Evolutionary conservation across 2,329 filamentous ascomycete species (phyloP).

Genomic region (Aaosphaeria arxii): DNA sequence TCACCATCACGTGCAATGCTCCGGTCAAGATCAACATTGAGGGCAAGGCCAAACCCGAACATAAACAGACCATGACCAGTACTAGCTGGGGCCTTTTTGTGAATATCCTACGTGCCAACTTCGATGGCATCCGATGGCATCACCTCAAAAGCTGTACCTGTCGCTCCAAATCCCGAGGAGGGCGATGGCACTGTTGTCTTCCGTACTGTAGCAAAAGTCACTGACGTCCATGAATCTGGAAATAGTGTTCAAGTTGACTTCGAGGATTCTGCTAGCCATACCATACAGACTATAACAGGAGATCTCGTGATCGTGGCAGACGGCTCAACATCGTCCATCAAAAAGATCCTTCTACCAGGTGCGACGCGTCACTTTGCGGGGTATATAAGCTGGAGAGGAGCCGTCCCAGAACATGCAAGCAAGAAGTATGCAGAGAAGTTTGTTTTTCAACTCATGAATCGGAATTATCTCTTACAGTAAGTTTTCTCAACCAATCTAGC

Average conservation of each 20-base stretch:
- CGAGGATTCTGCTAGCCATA: slow-evolving; percentile 1
- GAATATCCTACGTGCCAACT: slow-evolving; percentile 5
- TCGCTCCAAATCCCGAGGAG: neutral
- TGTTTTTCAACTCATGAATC: neutral
- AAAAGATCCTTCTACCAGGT: slow-evolving; percentile 2
- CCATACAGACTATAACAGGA: neutral
- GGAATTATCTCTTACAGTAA: slow-evolving; percentile 4
- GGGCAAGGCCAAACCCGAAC: neutral
- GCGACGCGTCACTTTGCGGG: slow-evolving; percentile 4
- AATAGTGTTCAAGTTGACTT: slow-evolving; percentile 3
- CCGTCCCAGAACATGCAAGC: slow-evolving; percentile 1
- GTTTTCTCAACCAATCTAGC: neutral
- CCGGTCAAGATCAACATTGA: neutral
- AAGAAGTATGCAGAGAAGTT: slow-evolving; percentile 2
- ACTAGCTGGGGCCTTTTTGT: slow-evolving; percentile 5
- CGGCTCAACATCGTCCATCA: slow-evolving; percentile 6
- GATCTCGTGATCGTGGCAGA: slow-evolving; percentile 8
- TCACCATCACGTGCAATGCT: too few species aligned
- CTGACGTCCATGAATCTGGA: slow-evolving; percentile 2
- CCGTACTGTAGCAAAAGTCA: slow-evolving; percentile 1
- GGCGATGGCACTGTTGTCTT: neutral
- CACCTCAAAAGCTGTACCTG: slow-evolving; percentile 3
- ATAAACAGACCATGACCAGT: neutral
- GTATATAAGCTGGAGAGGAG: slow-evolving; percentile 9
- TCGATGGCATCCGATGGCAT: slow-evolving; percentile 5